Conservation (phyloP, 257 asterid species). For the Primulina tabacum region DNA sequence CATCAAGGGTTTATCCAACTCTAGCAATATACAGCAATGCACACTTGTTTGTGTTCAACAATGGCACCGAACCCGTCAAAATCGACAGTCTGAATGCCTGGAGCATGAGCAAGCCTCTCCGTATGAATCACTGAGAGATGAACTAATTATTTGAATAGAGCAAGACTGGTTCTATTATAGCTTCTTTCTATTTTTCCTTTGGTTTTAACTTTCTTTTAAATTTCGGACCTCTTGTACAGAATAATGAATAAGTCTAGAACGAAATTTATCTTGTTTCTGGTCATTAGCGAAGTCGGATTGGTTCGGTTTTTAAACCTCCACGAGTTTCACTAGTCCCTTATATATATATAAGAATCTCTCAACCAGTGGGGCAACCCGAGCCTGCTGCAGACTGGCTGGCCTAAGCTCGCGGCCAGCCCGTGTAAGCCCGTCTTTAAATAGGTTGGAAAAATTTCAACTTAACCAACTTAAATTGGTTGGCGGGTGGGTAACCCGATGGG, state of each 20-base stretch:
- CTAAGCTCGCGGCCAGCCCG: no score
- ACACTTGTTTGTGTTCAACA: conserved; percentile 46
- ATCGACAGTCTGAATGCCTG: conserved; percentile 41
- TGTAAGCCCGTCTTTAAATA: no score
- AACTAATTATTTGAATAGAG: not conserved
- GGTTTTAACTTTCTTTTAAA: not conserved
- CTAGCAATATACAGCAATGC: conserved; percentile 36
- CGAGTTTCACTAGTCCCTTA: no score
- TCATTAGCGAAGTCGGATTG: no score
- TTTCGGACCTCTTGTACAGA: not conserved
- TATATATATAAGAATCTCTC: no score
- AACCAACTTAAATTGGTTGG: no score
- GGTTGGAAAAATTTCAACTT: no score
- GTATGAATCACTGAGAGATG: conserved; percentile 33
- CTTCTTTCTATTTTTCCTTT: not conserved
- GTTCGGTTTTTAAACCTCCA: no score
- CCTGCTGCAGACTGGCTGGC: no score
- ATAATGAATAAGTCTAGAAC: not conserved
- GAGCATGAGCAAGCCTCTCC: conserved; percentile 41
- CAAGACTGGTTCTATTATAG: not conserved
- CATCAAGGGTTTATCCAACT: conserved; percentile 51
- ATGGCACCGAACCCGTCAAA: conserved; percentile 39
- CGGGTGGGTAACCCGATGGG: no score
- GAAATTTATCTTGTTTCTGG: not conserved
- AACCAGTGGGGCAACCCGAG: no score